Conservation (phyloP, 179 eudicot species). For the Drosera spatulata region DNA sequence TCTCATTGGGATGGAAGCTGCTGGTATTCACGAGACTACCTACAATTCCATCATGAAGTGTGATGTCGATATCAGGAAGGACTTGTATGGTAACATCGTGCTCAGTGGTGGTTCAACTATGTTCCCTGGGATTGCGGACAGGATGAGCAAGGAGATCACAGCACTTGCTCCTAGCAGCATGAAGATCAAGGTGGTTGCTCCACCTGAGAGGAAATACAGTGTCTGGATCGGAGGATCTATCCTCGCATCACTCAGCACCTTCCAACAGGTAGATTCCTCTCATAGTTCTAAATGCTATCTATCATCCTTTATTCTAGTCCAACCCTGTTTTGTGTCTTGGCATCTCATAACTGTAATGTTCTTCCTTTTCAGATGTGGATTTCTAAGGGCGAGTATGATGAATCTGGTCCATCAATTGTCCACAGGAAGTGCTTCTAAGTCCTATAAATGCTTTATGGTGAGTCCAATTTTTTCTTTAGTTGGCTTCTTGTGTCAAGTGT, state of each 20-base stretch:
- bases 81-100: conserved; percentile 2
- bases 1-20: conserved; percentile 2
- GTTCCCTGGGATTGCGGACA: conserved; percentile 3
- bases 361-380: neutral
- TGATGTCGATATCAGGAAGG: conserved; percentile 3
- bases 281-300: neutral
- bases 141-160: conserved; percentile 1
- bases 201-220: conserved; percentile 2
- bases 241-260: conserved; percentile 1
- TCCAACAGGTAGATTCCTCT: neutral
- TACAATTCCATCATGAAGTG: conserved; percentile 3
- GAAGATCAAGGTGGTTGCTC: conserved; percentile 3
- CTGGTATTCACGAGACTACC: neutral
- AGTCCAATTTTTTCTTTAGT: too few relatives aligned
- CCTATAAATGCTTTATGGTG: too few relatives aligned
- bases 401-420: conserved; percentile 2
- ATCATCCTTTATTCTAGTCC: too few relatives aligned
- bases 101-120: conserved; percentile 4
- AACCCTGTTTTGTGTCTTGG: neutral
- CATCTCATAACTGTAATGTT: neutral
- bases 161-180: conserved; percentile 2
- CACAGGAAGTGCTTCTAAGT: conserved; percentile 2
- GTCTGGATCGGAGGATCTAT: conserved; percentile 2
- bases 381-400: neutral
- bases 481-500: too few relatives aligned